Conservation (phyloP, 73 alveolate genomes). For the Loxodes magnus region DNA sequence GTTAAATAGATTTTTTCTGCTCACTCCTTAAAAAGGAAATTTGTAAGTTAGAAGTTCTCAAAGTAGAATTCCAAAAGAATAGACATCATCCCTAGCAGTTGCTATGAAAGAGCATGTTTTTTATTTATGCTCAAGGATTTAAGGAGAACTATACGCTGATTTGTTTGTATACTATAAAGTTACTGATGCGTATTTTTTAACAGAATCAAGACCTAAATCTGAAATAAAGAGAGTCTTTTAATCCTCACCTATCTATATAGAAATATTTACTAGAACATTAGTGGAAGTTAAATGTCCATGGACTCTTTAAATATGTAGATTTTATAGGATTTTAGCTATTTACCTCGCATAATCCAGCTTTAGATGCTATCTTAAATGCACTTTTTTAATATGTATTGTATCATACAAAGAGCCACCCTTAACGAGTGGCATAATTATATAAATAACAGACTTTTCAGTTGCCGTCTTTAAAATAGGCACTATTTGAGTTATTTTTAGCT, state of each 20-base stretch:
- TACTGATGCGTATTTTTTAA: constrained; percentile 5
- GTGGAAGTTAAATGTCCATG: constrained; percentile 10
- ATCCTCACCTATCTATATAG: too few relatives aligned
- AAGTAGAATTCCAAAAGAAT: constrained; percentile 10
- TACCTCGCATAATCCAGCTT: constrained; percentile 2
- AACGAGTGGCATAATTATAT: background rate
- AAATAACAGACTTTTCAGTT: background rate
- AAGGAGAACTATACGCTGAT: constrained; percentile 12
- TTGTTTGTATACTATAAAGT: background rate
- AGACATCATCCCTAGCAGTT: background rate
- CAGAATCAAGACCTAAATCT: constrained; percentile 1
- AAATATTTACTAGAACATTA: background rate
- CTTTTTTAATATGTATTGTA: background rate
- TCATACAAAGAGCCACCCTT: background rate
- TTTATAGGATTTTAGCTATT: background rate
- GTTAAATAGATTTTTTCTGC: too few relatives aligned
- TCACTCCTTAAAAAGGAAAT: too few relatives aligned
- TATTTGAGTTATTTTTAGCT: background rate
- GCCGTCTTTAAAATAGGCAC: background rate
- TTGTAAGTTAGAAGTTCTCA: constrained; percentile 10
- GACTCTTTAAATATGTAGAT: background rate
- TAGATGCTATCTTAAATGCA: background rate
- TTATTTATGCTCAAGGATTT: background rate
- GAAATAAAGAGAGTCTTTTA: background rate
- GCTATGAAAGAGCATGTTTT: constrained; percentile 5